Base-by-base conservation (phyloP, 1,284 basidiomycete species). In the Ceratobasidium sp. region DNA sequence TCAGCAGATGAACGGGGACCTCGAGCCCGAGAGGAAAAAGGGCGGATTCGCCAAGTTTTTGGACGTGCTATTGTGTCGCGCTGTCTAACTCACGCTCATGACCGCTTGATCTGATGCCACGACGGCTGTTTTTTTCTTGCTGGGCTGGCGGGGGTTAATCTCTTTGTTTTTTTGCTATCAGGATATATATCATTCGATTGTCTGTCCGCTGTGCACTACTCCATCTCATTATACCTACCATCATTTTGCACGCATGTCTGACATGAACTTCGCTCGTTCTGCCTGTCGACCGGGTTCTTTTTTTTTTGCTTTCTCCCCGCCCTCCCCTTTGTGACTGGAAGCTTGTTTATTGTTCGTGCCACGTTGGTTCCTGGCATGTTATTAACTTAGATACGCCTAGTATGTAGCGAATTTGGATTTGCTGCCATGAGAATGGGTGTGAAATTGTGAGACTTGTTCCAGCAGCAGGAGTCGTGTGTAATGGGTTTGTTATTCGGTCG, bases 1-100 rank as follows among this genome's bases (percentile, higher is more conserved):
- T n/a, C 62, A 65, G 20, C 62, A 65, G 62, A 53, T 65, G 62
- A 65, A 65, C 38, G 62, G 62, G 12, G 62, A 65, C n/a, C 29
- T 65, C 20, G 62, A 65, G 49, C 62, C 62, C 17, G 62, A 65
- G 27, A 43, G 50, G 50, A 65, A 65, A 53, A 62, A 62, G 58
- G 62, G 62, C 62, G 62, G 62, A 38, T 53, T 65, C 25, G 47
- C 35, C 17, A 65, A 65, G 50, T 65, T 65, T 29, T 65, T 65
- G 62, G 62, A 65, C 27, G 62, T 65, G 38, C 10, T 65, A 13
- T 49, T 65, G 62, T 65, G 62, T 53, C 62, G 62, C 15, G 62
- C 62, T 17, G 62, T 65, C 38, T 65, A 65, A 40, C 7, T 49
- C 35, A 34, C 47, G n/a, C n/a, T 32, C 25, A 15, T 53, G 25